Percentiles rank a stretch among this genome's conserved stretches.
phyloP scores from a whole-genome alignment of 2,329 filamentous ascomycete species.

The Kalmusia sp. region DNA sequence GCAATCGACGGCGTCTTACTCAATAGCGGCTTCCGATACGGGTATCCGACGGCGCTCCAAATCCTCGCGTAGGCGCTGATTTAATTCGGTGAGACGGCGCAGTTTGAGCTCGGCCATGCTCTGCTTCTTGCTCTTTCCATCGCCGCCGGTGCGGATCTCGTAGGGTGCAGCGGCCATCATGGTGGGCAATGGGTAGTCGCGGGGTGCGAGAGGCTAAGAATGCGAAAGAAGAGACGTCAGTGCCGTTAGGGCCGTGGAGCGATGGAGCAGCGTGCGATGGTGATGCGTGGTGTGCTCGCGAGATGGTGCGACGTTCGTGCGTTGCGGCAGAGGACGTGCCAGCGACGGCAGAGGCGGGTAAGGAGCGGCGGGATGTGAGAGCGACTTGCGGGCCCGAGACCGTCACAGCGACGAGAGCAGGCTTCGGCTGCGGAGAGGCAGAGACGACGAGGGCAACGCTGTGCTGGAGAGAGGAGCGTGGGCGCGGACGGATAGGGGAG shows the following conservation, averaged over 20 bases:
- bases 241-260: slow-evolving; percentile 23
- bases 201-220: slow-evolving; percentile 7
- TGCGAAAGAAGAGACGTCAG: slow-evolving; percentile 20
- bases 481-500: slow-evolving; percentile 26
- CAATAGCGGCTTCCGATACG: slow-evolving; percentile 83
- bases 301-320: slow-evolving; percentile 41
- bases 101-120: slow-evolving; percentile 99
- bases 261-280: slow-evolving; percentile 27
- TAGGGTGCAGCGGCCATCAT: slow-evolving; percentile 68
- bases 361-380: slow-evolving; percentile 44
- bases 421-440: slow-evolving; percentile 28
- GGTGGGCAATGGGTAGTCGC: slow-evolving; percentile 29
- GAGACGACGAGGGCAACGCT: slow-evolving; percentile 24
- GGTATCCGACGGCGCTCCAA: slow-evolving; percentile 94
- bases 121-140: slow-evolving; percentile 91
- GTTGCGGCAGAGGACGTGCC: slow-evolving; percentile 26
- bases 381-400: slow-evolving; percentile 30
- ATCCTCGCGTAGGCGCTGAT: slow-evolving; percentile 94
- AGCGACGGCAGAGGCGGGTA: slow-evolving; percentile 31
- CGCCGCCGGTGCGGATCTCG: slow-evolving; percentile 70
- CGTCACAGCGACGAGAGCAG: slow-evolving; percentile 32
- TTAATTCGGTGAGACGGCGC: slow-evolving; percentile 93
- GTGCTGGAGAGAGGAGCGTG: slow-evolving; percentile 31
- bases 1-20: slow-evolving; percentile 46
- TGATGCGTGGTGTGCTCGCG: slow-evolving; percentile 26